Evolutionary conservation across 805 yeast genomes (phyloP), one percentile per base, ranked within the genome.

Genomic region (Candida tammaniensis): DNA sequence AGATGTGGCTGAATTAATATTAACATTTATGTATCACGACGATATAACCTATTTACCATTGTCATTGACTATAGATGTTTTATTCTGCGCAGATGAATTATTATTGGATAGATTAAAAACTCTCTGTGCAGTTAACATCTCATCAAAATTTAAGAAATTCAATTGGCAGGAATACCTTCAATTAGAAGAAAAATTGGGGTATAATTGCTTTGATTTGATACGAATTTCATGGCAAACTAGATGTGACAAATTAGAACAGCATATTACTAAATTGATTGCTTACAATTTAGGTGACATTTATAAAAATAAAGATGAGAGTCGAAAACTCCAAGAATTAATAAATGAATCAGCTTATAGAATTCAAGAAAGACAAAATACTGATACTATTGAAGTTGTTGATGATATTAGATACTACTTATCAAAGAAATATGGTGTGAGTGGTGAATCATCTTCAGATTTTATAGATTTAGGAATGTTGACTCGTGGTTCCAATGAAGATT

Each of bases 361-460:
- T 31, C 49, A 69, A 14, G 57, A 53, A 11, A 69, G 93, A 50
- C 79, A 85, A 45, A 86, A 78, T 40, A 80, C 84, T 0, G 95
- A 85, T 58, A 81, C 91, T 1, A 81, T 85, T 49, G 95, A 85
- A 48, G 61, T 85, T 45, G 65, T 85, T 17, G 95, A 84, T 55
- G 94, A 84, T 58, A 79, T 85, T 8, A 64, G 88, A 43, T 85
- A 71, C 54, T 81, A 78, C 43, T 54, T 85, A 29, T 48, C 61
- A 9, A 64, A 69, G 47, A 61, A 60, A 44, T 56, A 64, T 35
- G 52, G 52, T 1, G 55, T 61, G 5, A 40, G 42, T 35, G 59
- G 52, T 24, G 57, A 49, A 9, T 43, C 48, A n/a, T 28, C 39
- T 15, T 40, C 44, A 17, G 59, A 55, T 25, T 52, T 56, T 31